Conservation (phyloP, 805 yeast genomes). For the Metschnikowia similis region DNA sequence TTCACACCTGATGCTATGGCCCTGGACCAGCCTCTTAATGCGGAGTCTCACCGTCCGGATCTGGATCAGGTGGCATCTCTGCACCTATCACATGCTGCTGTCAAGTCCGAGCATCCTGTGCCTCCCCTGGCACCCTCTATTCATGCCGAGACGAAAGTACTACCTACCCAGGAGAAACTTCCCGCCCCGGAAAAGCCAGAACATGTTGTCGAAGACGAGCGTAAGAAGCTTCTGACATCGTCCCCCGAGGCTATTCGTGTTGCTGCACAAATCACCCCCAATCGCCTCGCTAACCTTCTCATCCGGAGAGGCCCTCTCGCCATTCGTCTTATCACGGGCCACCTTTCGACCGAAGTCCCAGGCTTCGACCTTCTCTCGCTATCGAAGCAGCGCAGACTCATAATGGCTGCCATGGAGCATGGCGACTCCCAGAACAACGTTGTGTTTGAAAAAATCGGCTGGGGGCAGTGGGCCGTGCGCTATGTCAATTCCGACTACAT, state of each 20-base stretch:
- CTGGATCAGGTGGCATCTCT: no score
- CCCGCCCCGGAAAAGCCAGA: not conserved
- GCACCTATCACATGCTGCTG: no score
- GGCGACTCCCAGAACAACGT: constrained; percentile 59
- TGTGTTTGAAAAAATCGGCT: constrained; percentile 87
- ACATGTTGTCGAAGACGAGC: not conserved
- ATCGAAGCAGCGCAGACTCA: constrained; percentile 84
- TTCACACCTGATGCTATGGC: not conserved
- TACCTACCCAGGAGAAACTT: not conserved
- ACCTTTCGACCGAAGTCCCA: constrained; percentile 67
- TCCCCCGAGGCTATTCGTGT: constrained; percentile 87
- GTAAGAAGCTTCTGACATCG: constrained; percentile 54
- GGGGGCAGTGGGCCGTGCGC: constrained; percentile 97
- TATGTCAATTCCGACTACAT: constrained; percentile 42
- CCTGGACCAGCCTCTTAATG: not conserved
- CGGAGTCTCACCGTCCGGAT: not conserved
- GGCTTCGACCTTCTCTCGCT: constrained; percentile 76
- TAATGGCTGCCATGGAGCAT: constrained; percentile 82
- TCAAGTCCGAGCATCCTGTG: no score
- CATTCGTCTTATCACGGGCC: constrained; percentile 82
- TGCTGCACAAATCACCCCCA: constrained; percentile 79
- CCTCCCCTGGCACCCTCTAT: no score
- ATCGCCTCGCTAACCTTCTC: constrained; percentile 65
- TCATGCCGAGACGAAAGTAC: no score
- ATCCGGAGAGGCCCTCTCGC: constrained; percentile 81